Evolutionary conservation across 352 stramenopile species (phyloP), one percentile per base, ranked within the genome.

Genomic region (Pythium apleroticum): DNA sequence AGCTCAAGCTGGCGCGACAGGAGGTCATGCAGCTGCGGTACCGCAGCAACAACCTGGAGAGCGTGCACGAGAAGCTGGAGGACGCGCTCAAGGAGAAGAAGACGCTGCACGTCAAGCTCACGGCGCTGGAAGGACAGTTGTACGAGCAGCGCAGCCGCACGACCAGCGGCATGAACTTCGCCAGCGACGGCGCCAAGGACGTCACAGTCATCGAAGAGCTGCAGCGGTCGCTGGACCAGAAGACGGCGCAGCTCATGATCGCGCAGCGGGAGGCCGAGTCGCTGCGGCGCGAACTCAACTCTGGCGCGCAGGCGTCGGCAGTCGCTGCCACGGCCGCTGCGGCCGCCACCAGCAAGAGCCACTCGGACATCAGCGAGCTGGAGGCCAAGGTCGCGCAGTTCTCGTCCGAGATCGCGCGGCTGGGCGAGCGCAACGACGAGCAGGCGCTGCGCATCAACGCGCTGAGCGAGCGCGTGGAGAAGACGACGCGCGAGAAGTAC

Each of bases 11-110:
- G 17, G 79, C 84, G 7, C 84, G 86, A 31, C 84, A 93, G 48
- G 84, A 93, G 53, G 82, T 89, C 14, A 93, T 93, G 84, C 81
- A 91, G 71, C 77, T 93, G 20, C 84, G 82, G 0, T 93, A 90
- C 72, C 84, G 84, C 31, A 91, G 82, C 41, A 93, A 93, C 55
- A 83, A 90, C 61, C 71, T 90, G 14, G 84, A 90, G 41, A 87
- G 76, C 43, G 73, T 90, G 4, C 65, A 89, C 46, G 79, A 91
- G 41, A 77, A 81, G 41, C 69, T 90, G 1, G 84, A 93, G 52
- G 78, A 88, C 0, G 72, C 79, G n/a, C 61, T 90, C 20, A 91
- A 91, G 63, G 84, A 91, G 60, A 93, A 93, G 49, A 81, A 84
- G 20, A 84, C 84, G 31, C 63, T 93, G 5, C 75, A 91, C 57